Percentiles rank a stretch among this genome's conserved stretches.
These are phyloP conservation scores for Quercus phellos DNA, from an alignment of 331 rosid genomes.

Conservation along the genomic window DNA sequence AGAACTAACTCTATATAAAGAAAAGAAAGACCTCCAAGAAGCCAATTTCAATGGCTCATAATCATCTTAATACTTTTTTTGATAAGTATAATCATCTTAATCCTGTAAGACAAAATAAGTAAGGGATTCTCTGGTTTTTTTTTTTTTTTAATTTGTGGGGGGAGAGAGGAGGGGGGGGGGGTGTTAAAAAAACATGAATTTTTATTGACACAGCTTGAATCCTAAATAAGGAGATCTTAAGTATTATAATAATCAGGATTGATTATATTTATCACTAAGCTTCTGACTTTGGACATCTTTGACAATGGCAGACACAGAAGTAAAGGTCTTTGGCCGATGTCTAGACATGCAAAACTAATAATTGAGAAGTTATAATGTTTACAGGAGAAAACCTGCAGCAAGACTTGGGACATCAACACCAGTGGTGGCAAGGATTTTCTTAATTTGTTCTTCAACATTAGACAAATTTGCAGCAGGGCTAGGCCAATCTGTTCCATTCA, in stretches of 20 bases:
- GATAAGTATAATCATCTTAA: neutral
- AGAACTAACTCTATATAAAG: neutral
- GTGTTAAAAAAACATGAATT: constrained; percentile 1
- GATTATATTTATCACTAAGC: neutral
- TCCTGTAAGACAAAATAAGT: neutral
- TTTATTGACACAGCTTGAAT: constrained; percentile 4
- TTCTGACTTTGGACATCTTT: neutral
- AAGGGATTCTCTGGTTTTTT: neutral
- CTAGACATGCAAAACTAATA: constrained; percentile 1
- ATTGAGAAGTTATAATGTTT: constrained; percentile 4
- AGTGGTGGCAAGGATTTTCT: constrained; percentile 88
- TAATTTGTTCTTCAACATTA: constrained; percentile 88
- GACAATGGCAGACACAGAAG: neutral
- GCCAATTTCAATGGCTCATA: neutral
- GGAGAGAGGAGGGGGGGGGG: too few relatives aligned
- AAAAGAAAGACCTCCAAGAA: neutral
- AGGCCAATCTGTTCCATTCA: constrained; percentile 99
- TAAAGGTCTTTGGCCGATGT: neutral
- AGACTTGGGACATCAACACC: constrained; percentile 96
- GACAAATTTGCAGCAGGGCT: constrained; percentile 90
- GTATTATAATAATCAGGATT: neutral
- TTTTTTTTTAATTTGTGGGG: too few relatives aligned
- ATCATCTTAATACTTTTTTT: neutral
- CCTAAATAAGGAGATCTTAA: neutral
- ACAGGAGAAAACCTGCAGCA: constrained; percentile 62